Evolutionary conservation across 164 flowering plant genomes (phyloP), one percentile per base, ranked within the genome.

Genomic region (Stephania yunnanensis): DNA sequence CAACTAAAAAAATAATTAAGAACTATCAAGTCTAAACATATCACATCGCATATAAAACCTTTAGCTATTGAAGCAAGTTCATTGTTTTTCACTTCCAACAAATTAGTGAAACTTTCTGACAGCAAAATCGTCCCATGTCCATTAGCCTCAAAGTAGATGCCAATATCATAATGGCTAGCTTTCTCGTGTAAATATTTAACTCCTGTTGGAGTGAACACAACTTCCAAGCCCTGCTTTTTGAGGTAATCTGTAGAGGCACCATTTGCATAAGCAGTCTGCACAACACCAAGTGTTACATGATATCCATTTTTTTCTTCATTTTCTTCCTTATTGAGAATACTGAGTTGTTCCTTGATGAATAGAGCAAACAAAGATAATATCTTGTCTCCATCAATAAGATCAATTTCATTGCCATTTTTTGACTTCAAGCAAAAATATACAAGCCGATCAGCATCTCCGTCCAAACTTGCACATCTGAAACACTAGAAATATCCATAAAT

Each of bases 191-290:
- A 80, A 79, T 87, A 84, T 77, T 95, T 95, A 76, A 95, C 99
- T 75, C 99, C 99, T 42, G 99, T 95, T 64, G 92, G 90, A 65
- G 99, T 90, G 67, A 95, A 82, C 7, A 78, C 86, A 66, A 90
- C 95, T 78, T 93, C 94, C 10, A 93, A 77, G 19, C 93, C 97
- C 82, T 85, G 71, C 74, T 84, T 74, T 81, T 86, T 89, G 48
- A 95, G 88, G 80, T 84, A 95, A 81, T 87, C 81, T 19, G 98
- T 93, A 44, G 98, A 90, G 80, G 97, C 96, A 46, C 99, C 99
- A 85, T 95, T 95, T 4, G 99, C 99, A 85, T 95, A 95, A 69
- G 99, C 99, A 72, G 99, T 95, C 84, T 95, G 97, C 22, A 95
- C 92, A 76, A 89, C 80, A 58, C 98, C 99, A 50, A 92, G 84